These are phyloP conservation scores for Knufia fluminis DNA, from an alignment of 2,329 filamentous ascomycete species.

Conservation along the genomic window DNA sequence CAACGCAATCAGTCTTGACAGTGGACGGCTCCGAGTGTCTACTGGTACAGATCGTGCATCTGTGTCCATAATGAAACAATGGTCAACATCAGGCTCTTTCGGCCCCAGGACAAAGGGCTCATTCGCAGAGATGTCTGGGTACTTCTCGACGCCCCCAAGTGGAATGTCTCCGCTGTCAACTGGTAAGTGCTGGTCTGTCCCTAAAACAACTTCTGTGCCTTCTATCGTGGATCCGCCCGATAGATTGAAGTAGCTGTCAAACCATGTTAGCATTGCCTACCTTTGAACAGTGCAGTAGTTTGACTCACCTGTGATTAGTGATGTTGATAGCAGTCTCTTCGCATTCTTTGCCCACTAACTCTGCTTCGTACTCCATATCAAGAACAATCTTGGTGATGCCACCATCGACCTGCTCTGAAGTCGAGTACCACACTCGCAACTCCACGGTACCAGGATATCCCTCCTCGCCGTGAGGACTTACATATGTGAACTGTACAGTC, in stretches of 20 bases:
- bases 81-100: conserved; percentile 67
- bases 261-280: conserved; percentile 10
- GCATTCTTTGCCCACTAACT: conserved; percentile 62
- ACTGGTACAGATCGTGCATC: conserved; percentile 52
- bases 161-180: conserved; percentile 66
- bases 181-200: conserved; percentile 59
- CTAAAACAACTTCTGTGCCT: conserved; percentile 51
- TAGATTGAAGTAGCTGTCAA: conserved; percentile 58
- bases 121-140: conserved; percentile 53
- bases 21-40: conserved; percentile 55
- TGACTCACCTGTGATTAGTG: conserved; percentile 79
- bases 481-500: conserved; percentile 54
- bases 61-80: conserved; percentile 75
- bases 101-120: conserved; percentile 64
- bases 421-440: conserved; percentile 67
- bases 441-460: conserved; percentile 82
- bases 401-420: conserved; percentile 55
- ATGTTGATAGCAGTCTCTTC: conserved; percentile 89
- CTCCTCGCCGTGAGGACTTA: conserved; percentile 73
- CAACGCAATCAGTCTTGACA: conserved; percentile 61
- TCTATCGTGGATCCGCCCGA: conserved; percentile 47
- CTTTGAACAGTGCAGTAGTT: not conserved
- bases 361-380: conserved; percentile 81
- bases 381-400: conserved; percentile 58
- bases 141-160: conserved; percentile 55